These are phyloP conservation scores for Amanita rimosa DNA, from an alignment of 768 basidiomycete genomes.

Conservation along the genomic window DNA sequence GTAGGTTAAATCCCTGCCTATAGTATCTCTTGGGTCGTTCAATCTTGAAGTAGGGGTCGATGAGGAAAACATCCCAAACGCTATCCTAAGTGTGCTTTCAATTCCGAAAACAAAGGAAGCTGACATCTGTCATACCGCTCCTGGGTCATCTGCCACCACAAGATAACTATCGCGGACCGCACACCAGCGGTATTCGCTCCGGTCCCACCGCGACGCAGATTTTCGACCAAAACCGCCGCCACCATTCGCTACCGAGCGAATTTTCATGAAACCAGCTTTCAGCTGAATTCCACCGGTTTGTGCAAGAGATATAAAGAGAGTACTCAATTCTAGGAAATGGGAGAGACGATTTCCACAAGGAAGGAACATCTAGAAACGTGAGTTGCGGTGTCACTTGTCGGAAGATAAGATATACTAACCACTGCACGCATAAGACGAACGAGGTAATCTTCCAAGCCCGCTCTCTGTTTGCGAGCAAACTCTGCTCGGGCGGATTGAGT, in stretches of 20 bases:
- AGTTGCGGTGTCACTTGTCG: neutral
- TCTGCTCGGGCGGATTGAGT: slow-evolving; percentile 50
- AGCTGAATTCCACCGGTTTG: slow-evolving; percentile 77
- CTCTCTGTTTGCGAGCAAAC: slow-evolving; percentile 74
- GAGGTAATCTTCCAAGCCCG: slow-evolving; percentile 80
- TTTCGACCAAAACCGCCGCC: slow-evolving; percentile 55
- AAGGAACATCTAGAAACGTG: slow-evolving; percentile 73
- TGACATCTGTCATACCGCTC: slow-evolving; percentile 46
- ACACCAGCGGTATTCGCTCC: slow-evolving; percentile 76
- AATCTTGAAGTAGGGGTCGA: slow-evolving; percentile 83
- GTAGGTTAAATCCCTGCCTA: slow-evolving; percentile 69
- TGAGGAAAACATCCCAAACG: slow-evolving; percentile 90
- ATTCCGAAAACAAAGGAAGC: neutral
- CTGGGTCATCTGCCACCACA: slow-evolving; percentile 77
- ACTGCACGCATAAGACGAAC: slow-evolving; percentile 82
- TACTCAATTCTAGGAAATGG: slow-evolving; percentile 86
- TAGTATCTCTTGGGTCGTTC: slow-evolving; percentile 86
- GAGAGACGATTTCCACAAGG: slow-evolving; percentile 83
- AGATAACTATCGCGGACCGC: slow-evolving; percentile 87
- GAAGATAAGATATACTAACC: slow-evolving; percentile 32
- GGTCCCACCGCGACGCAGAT: slow-evolving; percentile 44
- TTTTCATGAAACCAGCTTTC: slow-evolving; percentile 77
- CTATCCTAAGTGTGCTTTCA: slow-evolving; percentile 34
- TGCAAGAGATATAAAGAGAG: slow-evolving; percentile 74
- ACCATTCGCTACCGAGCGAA: slow-evolving; percentile 40